These are phyloP conservation scores for Houttuynia cordata DNA, from an alignment of 164 flowering plant genomes.

Conservation along the genomic window DNA sequence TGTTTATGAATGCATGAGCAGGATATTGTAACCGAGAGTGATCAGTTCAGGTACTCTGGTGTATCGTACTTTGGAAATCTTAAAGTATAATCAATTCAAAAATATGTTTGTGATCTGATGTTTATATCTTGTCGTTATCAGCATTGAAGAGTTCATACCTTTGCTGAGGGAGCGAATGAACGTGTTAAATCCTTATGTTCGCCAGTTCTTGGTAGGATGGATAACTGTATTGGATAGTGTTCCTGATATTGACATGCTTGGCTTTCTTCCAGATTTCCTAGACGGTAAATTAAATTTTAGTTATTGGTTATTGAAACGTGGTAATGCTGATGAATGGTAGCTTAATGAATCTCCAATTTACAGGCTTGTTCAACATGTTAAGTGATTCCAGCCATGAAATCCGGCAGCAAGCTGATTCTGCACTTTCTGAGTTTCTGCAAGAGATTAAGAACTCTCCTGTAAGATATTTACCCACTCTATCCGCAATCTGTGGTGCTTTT, in stretches of 20 bases:
- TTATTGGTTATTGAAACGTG: background rate
- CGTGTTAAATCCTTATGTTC: conserved; percentile 81
- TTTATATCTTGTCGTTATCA: conserved; percentile 19
- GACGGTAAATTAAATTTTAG: conserved; percentile 50
- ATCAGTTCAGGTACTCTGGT: conserved; percentile 80
- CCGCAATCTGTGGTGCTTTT: background rate
- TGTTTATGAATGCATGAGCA: conserved; percentile 20
- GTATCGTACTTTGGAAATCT: conserved; percentile 5
- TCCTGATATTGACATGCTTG: conserved; percentile 98
- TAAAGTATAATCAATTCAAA: background rate
- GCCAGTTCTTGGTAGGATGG: conserved; percentile 99
- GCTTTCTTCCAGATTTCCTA: conserved; percentile 99
- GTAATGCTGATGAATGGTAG: background rate
- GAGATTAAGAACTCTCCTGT: conserved; percentile 98
- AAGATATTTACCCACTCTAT: conserved; percentile 18
- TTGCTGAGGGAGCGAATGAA: conserved; percentile 94
- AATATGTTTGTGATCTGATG: background rate
- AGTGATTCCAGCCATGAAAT: conserved; percentile 97
- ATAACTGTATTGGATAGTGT: conserved; percentile 97
- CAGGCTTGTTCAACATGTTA: conserved; percentile 94
- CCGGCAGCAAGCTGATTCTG: conserved; percentile 97
- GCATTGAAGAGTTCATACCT: conserved; percentile 98
- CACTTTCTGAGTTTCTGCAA: conserved; percentile 94
- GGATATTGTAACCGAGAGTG: conserved; percentile 99
- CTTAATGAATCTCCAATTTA: conserved; percentile 4